These are phyloP conservation scores for Stephanodiscus triporus DNA, from an alignment of 108 stramenopile species.

Conservation along the genomic window DNA sequence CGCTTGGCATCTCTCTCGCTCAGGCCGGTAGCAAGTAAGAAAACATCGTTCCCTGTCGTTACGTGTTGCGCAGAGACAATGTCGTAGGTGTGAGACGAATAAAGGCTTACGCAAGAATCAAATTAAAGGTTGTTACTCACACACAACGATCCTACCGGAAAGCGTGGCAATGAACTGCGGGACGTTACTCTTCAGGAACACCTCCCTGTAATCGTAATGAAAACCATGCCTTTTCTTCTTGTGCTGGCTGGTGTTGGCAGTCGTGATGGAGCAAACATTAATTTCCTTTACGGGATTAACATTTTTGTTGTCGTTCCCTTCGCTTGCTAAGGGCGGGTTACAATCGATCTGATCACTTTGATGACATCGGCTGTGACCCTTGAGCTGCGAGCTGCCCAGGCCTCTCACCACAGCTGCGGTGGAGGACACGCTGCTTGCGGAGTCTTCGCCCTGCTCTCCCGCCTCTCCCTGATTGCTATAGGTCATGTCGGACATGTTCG, in stretches of 20 bases:
- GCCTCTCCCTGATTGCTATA: constrained; percentile 60
- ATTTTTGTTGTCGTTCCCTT: constrained; percentile 21
- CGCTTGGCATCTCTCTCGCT: constrained; percentile 55
- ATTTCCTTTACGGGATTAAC: constrained; percentile 38
- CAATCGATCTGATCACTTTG: constrained; percentile 4
- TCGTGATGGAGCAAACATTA: constrained; percentile 21
- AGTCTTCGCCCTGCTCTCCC: neutral
- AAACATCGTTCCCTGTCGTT: constrained; percentile 70
- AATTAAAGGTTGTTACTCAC: constrained; percentile 31
- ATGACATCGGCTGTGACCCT: constrained; percentile 2
- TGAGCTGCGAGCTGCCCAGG: constrained; percentile 18
- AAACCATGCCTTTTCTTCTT: constrained; percentile 64
- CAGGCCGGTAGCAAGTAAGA: constrained; percentile 66
- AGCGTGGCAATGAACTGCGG: constrained; percentile 84
- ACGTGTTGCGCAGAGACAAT: neutral
- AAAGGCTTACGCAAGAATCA: neutral
- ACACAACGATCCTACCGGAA: constrained; percentile 74
- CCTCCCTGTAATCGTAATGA: constrained; percentile 75
- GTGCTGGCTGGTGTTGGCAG: neutral
- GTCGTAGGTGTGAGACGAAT: neutral
- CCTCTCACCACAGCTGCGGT: constrained; percentile 69
- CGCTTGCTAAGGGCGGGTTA: neutral
- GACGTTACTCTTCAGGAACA: constrained; percentile 75
- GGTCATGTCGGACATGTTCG: constrained; percentile 73
- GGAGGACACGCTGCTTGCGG: constrained; percentile 64